A percentile compares a stretch with the other conserved stretches of the same genome.
These are phyloP conservation scores for Pisolithus microcarpus DNA, from an alignment of 768 basidiomycete species.

Conservation along the genomic window DNA sequence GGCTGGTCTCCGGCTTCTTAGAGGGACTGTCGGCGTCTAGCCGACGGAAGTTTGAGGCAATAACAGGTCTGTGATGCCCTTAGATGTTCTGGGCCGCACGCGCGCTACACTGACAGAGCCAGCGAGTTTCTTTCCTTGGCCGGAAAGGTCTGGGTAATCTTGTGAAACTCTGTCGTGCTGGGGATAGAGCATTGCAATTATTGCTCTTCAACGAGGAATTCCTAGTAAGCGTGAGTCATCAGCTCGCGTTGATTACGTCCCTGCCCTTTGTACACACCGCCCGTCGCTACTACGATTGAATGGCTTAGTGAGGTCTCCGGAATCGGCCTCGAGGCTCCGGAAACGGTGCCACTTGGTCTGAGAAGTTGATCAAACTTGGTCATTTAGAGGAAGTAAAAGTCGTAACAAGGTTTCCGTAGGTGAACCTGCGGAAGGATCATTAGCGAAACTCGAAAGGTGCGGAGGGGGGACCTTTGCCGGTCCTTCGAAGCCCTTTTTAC, in stretches of 20 bases:
- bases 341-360: slow-evolving; percentile 43
- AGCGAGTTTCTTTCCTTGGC: slow-evolving; percentile 73
- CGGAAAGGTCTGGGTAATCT: slow-evolving; percentile 74
- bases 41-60: slow-evolving; percentile 83
- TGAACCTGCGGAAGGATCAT: slow-evolving; percentile 80
- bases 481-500: too few relatives aligned
- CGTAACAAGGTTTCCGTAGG: slow-evolving; percentile 64
- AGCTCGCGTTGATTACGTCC: slow-evolving; percentile 86
- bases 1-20: slow-evolving; percentile 75
- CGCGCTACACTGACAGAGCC: slow-evolving; percentile 86
- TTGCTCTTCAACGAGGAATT: slow-evolving; percentile 89
- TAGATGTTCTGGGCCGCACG: slow-evolving; percentile 87
- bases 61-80: slow-evolving; percentile 90
- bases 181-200: slow-evolving; percentile 90
- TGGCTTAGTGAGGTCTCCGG: slow-evolving; percentile 83
- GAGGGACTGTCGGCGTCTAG: slow-evolving; percentile 79
- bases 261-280: slow-evolving; percentile 89
- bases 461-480: slow-evolving; percentile 9
- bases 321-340: slow-evolving; percentile 61
- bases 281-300: slow-evolving; percentile 89
- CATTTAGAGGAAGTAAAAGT: too few relatives aligned
- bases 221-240: slow-evolving; percentile 85
- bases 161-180: slow-evolving; percentile 76
- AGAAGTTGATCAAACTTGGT: slow-evolving; percentile 32
- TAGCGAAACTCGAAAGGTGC: slow-evolving; percentile 32